These are phyloP conservation scores for Floccularia luteovirens DNA, from an alignment of 768 basidiomycete genomes.

Conservation along the genomic window DNA sequence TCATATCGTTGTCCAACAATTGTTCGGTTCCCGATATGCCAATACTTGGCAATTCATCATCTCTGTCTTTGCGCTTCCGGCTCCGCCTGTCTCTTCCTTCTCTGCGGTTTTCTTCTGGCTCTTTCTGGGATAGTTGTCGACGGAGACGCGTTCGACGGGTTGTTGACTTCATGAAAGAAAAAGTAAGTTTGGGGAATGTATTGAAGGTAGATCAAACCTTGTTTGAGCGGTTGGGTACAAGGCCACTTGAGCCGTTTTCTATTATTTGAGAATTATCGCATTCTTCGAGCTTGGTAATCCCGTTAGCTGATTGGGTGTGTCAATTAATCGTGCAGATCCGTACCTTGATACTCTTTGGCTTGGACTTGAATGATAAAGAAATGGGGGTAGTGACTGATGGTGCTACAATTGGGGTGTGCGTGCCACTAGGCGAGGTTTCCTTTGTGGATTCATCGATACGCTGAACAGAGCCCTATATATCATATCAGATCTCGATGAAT, in stretches of 20 bases:
- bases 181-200: too few species aligned
- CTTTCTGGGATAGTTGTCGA: conserved; percentile 21
- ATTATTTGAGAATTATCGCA: conserved; percentile 14
- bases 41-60: conserved; percentile 21
- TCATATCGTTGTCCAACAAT: not conserved
- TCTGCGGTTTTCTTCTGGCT: conserved; percentile 12
- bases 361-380: conserved; percentile 13
- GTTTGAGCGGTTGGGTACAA: not conserved
- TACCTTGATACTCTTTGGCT: conserved; percentile 27
- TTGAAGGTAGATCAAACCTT: too few species aligned
- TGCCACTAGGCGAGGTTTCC: too few species aligned
- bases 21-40: not conserved
- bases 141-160: conserved; percentile 16
- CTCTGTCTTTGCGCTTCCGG: conserved; percentile 35
- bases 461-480: too few species aligned
- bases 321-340: not conserved
- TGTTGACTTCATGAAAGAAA: too few species aligned
- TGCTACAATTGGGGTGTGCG: conserved; percentile 11
- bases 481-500: too few species aligned
- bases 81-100: conserved; percentile 28
- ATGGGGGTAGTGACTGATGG: conserved; percentile 7
- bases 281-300: conserved; percentile 25
- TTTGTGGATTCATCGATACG: too few species aligned
- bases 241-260: not conserved
- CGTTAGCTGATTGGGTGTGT: not conserved